Evolutionary conservation across 2,329 filamentous ascomycete genomes (phyloP).

Genomic region (Claviceps sp.): DNA sequence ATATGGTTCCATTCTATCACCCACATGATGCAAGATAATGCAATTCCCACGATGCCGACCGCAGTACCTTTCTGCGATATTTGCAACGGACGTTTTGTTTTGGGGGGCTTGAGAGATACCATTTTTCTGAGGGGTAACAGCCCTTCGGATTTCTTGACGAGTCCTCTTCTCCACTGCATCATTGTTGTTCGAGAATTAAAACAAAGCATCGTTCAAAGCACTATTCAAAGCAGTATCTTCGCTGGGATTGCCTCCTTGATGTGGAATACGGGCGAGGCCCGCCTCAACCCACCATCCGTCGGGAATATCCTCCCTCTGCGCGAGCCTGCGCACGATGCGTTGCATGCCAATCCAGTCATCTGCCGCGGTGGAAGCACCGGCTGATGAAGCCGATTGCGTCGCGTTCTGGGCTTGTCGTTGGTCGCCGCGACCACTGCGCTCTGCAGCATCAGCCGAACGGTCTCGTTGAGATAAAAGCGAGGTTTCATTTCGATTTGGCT

Average conservation of each 20-base stretch:
- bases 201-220: neutral
- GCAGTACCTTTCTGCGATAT: neutral
- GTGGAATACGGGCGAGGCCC: slow-evolving; percentile 48
- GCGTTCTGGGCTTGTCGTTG: neutral
- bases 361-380: slow-evolving; percentile 14
- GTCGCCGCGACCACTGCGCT: neutral
- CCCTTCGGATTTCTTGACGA: neutral
- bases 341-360: slow-evolving; percentile 49
- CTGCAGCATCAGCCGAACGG: neutral
- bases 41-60: neutral
- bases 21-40: neutral
- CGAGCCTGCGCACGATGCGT: slow-evolving; percentile 56
- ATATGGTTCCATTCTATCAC: neutral
- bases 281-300: slow-evolving; percentile 71
- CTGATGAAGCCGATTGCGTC: neutral
- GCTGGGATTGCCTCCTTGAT: slow-evolving; percentile 12
- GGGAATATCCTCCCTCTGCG: slow-evolving; percentile 59
- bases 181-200: neutral
- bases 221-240: too few species aligned
- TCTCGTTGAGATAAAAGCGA: neutral
- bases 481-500: neutral
- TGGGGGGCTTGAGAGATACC: neutral
- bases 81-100: neutral
- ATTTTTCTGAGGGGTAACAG: neutral
- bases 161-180: neutral